Evolutionary conservation across 2,329 filamentous ascomycete genomes (phyloP).

Genomic region (Cercospora janseana): DNA sequence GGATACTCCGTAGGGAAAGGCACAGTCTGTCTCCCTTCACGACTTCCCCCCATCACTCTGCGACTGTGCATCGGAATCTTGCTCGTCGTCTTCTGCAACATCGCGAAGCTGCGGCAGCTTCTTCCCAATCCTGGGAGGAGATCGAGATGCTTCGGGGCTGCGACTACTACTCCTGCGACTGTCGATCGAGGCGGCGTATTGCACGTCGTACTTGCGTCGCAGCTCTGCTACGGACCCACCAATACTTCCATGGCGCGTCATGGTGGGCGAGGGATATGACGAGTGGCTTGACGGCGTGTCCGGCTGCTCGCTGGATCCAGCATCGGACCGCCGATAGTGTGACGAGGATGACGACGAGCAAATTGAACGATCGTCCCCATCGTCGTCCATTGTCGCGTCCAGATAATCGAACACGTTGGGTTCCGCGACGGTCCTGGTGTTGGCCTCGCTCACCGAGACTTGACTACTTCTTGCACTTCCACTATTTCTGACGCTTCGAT

Average conservation of each 20-base stretch:
- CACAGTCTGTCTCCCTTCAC: constrained; percentile 20
- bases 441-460: constrained; percentile 20
- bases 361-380: constrained; percentile 27
- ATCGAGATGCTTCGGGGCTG: constrained; percentile 22
- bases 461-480: constrained; percentile 17
- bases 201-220: constrained; percentile 32
- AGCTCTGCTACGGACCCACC: constrained; percentile 36
- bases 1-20: too few species aligned
- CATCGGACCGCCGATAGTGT: constrained; percentile 34
- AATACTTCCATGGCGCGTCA: constrained; percentile 26
- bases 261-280: constrained; percentile 34
- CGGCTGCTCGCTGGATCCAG: constrained; percentile 34
- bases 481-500: constrained; percentile 27
- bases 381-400: constrained; percentile 26
- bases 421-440: constrained; percentile 19
- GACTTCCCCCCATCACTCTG: constrained; percentile 12
- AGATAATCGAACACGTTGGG: constrained; percentile 35
- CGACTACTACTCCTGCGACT: constrained; percentile 21
- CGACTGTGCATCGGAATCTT: constrained; percentile 6
- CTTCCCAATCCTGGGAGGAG: constrained; percentile 14
- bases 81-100: constrained; percentile 17
- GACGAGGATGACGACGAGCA: constrained; percentile 32
- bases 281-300: constrained; percentile 36
- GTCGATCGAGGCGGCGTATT: constrained; percentile 17
- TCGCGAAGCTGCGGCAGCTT: constrained; percentile 16